These are phyloP conservation scores for Flaveria linearis DNA, from an alignment of 129 eudicot species.

Conservation along the genomic window DNA sequence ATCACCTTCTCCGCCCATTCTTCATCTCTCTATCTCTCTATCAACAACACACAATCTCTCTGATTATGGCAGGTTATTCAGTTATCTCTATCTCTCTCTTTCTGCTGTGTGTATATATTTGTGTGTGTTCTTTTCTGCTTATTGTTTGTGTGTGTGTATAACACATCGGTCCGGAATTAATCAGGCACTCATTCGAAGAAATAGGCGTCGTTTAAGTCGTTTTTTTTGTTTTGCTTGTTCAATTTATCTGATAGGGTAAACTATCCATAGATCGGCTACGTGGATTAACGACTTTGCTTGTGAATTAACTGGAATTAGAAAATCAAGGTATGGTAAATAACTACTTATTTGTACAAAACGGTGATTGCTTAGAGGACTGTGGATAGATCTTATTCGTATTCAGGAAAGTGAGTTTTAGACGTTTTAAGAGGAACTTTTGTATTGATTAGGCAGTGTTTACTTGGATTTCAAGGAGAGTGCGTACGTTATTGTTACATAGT, in stretches of 20 bases:
- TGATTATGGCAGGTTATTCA: conserved; percentile 31
- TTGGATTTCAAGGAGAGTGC: conserved; percentile 12
- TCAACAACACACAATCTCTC: conserved; percentile 18
- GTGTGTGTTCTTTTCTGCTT: not conserved
- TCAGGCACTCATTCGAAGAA: conserved; percentile 13
- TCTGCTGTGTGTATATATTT: not conserved
- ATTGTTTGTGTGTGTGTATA: not conserved
- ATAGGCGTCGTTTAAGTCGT: conserved; percentile 4
- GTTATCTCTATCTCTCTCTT: not conserved
- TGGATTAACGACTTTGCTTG: conserved; percentile 19
- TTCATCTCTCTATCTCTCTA: conserved; percentile 11
- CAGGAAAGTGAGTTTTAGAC: conserved; percentile 6
- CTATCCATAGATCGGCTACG: conserved; percentile 4
- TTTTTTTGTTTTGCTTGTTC: conserved; percentile 12
- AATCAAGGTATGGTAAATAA: not conserved
- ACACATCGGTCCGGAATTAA: conserved; percentile 9
- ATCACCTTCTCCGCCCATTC: conserved; percentile 40
- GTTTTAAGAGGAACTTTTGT: not conserved
- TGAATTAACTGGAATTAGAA: not conserved
- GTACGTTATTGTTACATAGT: not conserved
- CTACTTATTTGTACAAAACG: conserved; percentile 10
- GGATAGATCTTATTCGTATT: not conserved
- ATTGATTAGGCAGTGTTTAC: conserved; percentile 5
- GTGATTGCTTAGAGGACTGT: conserved; percentile 16
- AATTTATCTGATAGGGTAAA: conserved; percentile 19